Base-by-base conservation (phyloP, 2,329 filamentous ascomycete species). In the Fusarium sp. region DNA sequence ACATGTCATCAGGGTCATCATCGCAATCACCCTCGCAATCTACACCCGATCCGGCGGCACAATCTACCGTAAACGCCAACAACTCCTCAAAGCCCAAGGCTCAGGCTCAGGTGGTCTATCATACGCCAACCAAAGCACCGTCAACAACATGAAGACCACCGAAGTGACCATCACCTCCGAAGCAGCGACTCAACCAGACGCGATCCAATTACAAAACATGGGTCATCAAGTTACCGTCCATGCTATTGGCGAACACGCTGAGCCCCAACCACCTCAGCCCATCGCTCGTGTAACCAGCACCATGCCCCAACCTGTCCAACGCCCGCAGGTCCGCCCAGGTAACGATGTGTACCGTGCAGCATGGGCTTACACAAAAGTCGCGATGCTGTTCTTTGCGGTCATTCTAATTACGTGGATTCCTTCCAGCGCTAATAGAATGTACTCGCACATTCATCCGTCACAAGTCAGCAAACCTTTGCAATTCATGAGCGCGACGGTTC, bases 261-360 rank as follows among this genome's bases (percentile, higher is more conserved):
- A 50, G 3, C 50, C 18, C 15, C 52, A 56, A 29, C 53, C 29
- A 12, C 50, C 50, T 41, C 39, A 41, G 10, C 36, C 27, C 0
- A 39, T 53, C 15, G 17, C 39, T 17, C 18, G 39, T 35, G 41
- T 20, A 13, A 14, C 38, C 17, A 47, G 38, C 15, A 27, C 29
- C 5, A 22, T 55, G 8, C 38, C 52, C 10, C 53, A 35, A 20
- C 17, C 53, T 12, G 3, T 44, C 9, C n/a, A 44, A 7, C 60
- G 49, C 4, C 62, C 47, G 0, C 4, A 25, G 7, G n/a, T 31
- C 0, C 29, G 60, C 0, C 35, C 22, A 0, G 38, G 29, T 5
- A 65, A 64, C 36, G 62, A 65, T 15, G 14, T 65, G 2, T 65
- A 65, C 7, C 54, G 39, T 4, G 62, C 62, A 7, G 60, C 62